Conservation (phyloP, 495 filamentous ascomycete species). For the Xylaria longipes region DNA sequence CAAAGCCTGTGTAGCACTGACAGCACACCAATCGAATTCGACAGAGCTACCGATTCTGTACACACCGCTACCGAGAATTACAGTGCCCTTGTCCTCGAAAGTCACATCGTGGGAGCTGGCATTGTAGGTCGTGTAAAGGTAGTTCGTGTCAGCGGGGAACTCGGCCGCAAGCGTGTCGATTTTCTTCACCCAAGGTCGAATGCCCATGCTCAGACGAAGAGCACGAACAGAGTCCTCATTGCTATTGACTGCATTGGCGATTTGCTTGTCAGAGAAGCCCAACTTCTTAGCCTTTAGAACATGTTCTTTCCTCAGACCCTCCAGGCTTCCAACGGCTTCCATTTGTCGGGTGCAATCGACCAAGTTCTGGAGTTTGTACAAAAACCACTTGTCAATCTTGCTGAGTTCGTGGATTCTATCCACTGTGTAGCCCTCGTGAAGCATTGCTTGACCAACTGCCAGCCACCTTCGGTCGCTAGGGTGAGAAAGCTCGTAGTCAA, state of each 20-base stretch:
- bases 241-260: slow-evolving; percentile 81
- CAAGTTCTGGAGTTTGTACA: slow-evolving; percentile 96
- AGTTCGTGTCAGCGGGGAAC: slow-evolving; percentile 97
- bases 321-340: slow-evolving; percentile 84
- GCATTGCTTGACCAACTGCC: slow-evolving; percentile 96
- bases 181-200: slow-evolving; percentile 93
- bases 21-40: slow-evolving; percentile 99
- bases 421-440: slow-evolving; percentile 93
- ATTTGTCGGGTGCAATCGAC: slow-evolving; percentile 88
- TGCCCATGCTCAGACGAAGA: slow-evolving; percentile 81
- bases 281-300: slow-evolving; percentile 93
- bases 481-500: slow-evolving; percentile 88
- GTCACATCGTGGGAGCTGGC: slow-evolving; percentile 93
- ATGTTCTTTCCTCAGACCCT: slow-evolving; percentile 84
- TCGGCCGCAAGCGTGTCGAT: slow-evolving; percentile 97
- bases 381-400: slow-evolving; percentile 97
- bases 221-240: slow-evolving; percentile 91
- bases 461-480: slow-evolving; percentile 96
- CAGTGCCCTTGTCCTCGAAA: slow-evolving; percentile 90
- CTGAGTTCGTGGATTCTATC: slow-evolving; percentile 89
- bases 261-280: slow-evolving; percentile 96
- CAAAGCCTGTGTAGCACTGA: slow-evolving; percentile 88
- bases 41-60: slow-evolving; percentile 98
- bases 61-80: slow-evolving; percentile 91
- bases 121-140: slow-evolving; percentile 98